Evolutionary conservation across 257 asterid genomes (phyloP), one percentile per base, ranked within the genome.

Genomic region (Capsicum rhomboideum): DNA sequence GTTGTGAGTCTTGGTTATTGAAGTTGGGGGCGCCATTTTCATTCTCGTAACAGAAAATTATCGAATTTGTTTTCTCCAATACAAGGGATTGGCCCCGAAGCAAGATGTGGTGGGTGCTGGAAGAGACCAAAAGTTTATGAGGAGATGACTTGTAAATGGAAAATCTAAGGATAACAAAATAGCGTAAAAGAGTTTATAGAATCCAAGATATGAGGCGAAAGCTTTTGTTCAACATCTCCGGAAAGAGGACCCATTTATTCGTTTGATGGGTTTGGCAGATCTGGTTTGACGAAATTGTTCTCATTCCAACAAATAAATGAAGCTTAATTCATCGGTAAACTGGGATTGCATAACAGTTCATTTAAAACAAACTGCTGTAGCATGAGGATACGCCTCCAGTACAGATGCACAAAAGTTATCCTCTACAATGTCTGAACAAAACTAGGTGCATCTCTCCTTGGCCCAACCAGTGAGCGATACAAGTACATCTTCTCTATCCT

Each of bases 381-480:
- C n/a, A n/a, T n/a, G n/a, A n/a, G n/a, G n/a, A n/a, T n/a, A n/a
- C n/a, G n/a, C n/a, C n/a, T 34, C 64, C 64, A n/a, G 4, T 58
- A 4, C 37, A 61, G 37, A 61, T 61, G 69, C 69, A 61, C 40
- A 34, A 34, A 34, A 34, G 40, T 34, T 34, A 34, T 34, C 40
- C 82, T 78, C 91, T 90, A 93, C 91, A 95, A 56, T n/a, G 93
- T 95, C 91, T 84, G 87, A 44, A 95, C 97, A 49, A 89, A 93
- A 11, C 86, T 89, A 0, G 98, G 98, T 29, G 98, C 95, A 80
- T 95, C 98, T 6, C 37, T 88, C 75, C 98, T 83, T 1, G 93
- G 91, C 82, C 99, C 99, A 13, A 83, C 99, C 72, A 94, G 86
- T 1, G 98, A 87, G 53, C 97, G 91, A 85, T 94, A 92, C 90